phyloP scores from a whole-genome alignment of 1,139 yeast genomes.

The Nakaseomyces uthaithaninus region DNA sequence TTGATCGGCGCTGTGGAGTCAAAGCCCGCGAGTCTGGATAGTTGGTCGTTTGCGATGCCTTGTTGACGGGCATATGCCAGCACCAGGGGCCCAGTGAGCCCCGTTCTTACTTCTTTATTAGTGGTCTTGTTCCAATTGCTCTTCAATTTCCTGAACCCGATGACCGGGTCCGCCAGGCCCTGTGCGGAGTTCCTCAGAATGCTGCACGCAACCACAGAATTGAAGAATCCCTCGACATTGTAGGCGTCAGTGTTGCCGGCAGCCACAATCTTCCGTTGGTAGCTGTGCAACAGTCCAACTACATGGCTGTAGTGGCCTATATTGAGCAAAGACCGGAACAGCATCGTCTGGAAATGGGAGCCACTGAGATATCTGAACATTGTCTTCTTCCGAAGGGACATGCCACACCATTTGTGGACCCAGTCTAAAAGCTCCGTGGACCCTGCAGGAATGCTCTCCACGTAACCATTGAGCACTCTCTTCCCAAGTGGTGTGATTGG shows the following conservation, averaged over 20 bases:
- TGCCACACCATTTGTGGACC: conserved; percentile 27
- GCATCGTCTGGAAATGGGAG: conserved; percentile 28
- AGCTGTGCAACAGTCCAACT: conserved; percentile 18
- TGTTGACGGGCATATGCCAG: conserved; percentile 19
- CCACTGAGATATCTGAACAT: conserved; percentile 28
- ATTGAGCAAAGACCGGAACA: conserved; percentile 27
- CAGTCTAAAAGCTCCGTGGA: conserved; percentile 33
- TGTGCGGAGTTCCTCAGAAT: conserved; percentile 21
- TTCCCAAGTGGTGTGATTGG: conserved; percentile 35
- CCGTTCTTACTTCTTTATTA: conserved; percentile 17
- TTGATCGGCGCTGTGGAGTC: neutral
- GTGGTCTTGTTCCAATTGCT: conserved; percentile 20
- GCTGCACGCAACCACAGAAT: conserved; percentile 24
- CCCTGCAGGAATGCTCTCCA: conserved; percentile 27
- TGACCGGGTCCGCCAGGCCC: conserved; percentile 14
- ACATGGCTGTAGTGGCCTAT: conserved; percentile 21
- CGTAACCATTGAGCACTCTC: conserved; percentile 30
- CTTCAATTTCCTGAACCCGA: conserved; percentile 19
- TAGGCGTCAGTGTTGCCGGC: conserved; percentile 19
- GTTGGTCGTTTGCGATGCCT: conserved; percentile 3
- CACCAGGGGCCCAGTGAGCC: conserved; percentile 21
- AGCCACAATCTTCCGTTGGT: conserved; percentile 14
- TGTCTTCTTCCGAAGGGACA: conserved; percentile 21
- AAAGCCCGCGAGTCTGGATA: conserved; percentile 1
- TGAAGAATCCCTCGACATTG: conserved; percentile 26